Percentiles rank a stretch among this genome's conserved stretches.
phyloP scores from a whole-genome alignment of 331 rosid species.

The Pyracantha coccinea region DNA sequence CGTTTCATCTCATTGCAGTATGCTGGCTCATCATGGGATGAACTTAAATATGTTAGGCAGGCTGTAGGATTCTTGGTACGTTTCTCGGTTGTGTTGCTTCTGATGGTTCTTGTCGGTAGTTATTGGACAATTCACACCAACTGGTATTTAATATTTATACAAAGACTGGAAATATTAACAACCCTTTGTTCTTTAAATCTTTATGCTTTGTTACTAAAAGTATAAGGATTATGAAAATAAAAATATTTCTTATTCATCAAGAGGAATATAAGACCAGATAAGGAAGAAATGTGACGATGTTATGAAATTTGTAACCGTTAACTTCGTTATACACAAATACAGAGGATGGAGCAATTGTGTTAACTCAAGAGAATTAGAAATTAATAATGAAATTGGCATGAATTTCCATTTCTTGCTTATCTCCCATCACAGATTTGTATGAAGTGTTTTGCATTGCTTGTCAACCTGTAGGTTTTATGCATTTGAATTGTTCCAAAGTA shows the following conservation, averaged over 20 bases:
- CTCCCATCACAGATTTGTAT: background rate
- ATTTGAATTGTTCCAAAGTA: background rate
- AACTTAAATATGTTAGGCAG: constrained; percentile 67
- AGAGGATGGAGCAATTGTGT: background rate
- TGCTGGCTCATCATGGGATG: constrained; percentile 69
- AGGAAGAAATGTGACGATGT: background rate
- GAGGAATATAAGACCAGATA: background rate
- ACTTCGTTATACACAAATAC: background rate
- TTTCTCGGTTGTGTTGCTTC: constrained; percentile 1
- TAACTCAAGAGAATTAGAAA: background rate
- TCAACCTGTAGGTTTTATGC: background rate
- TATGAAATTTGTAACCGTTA: background rate
- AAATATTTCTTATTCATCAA: background rate
- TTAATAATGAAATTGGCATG: background rate
- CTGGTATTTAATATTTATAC: background rate
- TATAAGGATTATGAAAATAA: background rate
- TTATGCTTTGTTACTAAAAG: background rate
- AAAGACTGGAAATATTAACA: background rate
- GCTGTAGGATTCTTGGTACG: constrained; percentile 88
- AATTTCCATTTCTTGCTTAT: constrained; percentile 2
- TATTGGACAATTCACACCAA: background rate
- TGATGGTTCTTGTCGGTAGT: background rate
- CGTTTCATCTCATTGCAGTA: constrained; percentile 42
- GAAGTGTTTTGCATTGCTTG: background rate
- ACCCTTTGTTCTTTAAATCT: background rate